Evolutionary conservation across 345 rosid genomes (phyloP).

Genomic region (Atalantia buxifolia): DNA sequence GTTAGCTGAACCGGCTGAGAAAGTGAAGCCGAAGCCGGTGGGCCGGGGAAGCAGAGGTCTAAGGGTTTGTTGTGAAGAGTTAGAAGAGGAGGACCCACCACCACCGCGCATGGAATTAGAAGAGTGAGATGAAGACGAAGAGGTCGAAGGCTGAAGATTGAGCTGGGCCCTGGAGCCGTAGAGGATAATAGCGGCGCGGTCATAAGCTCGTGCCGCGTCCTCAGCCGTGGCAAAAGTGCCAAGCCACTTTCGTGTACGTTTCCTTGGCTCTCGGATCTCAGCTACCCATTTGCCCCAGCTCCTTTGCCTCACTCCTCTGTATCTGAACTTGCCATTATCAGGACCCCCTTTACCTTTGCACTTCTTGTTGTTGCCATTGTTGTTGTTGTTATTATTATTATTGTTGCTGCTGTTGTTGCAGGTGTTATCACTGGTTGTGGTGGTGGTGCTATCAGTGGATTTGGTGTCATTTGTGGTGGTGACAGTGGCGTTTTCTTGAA

Average conservation of each 20-base stretch:
- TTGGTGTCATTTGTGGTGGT: slow-evolving; percentile 9
- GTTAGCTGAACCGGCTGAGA: slow-evolving; percentile 6
- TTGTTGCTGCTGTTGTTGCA: background rate
- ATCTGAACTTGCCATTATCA: slow-evolving; percentile 49
- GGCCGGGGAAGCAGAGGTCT: slow-evolving; percentile 97
- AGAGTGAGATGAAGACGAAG: slow-evolving; percentile 35
- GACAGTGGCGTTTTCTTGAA: slow-evolving; percentile 10
- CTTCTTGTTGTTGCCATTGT: slow-evolving; percentile 14
- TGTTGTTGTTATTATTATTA: background rate
- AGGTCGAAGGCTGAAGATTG: slow-evolving; percentile 44
- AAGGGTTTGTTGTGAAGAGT: slow-evolving; percentile 54
- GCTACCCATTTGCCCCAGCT: slow-evolving; percentile 76
- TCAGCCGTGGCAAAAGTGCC: slow-evolving; percentile 84
- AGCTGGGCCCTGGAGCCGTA: slow-evolving; percentile 82
- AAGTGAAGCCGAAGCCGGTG: slow-evolving; percentile 33
- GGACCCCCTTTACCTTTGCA: slow-evolving; percentile 59
- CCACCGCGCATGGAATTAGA: slow-evolving; percentile 32
- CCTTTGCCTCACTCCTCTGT: slow-evolving; percentile 54
- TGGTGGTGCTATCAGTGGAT: slow-evolving; percentile 2
- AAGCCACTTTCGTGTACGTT: slow-evolving; percentile 79
- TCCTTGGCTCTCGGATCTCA: slow-evolving; percentile 71
- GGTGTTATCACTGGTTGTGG: slow-evolving; percentile 10
- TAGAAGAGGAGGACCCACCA: slow-evolving; percentile 42
- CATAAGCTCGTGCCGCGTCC: slow-evolving; percentile 88
- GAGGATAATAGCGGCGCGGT: slow-evolving; percentile 72